These are phyloP conservation scores for Umbelopsis ramanniana DNA, from an alignment of 192 early-diverging fungal species.

Conservation along the genomic window DNA sequence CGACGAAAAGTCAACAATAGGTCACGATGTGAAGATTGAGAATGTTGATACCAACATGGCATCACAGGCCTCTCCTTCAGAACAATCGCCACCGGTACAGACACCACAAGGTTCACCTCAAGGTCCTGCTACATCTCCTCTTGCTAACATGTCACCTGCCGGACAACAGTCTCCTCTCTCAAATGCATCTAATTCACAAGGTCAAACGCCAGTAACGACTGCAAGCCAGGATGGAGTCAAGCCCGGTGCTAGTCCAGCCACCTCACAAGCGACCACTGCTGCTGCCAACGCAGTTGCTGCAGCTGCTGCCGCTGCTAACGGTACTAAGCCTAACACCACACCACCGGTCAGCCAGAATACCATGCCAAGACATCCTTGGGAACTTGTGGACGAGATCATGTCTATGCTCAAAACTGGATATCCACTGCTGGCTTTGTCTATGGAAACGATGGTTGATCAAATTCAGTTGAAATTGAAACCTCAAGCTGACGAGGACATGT, in stretches of 20 bases:
- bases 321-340: slow-evolving; percentile 23
- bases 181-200: slow-evolving; percentile 21
- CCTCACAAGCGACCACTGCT: slow-evolving; percentile 13
- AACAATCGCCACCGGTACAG: slow-evolving; percentile 1
- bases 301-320: slow-evolving; percentile 21
- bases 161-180: slow-evolving; percentile 29
- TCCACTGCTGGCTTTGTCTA: slow-evolving; percentile 90
- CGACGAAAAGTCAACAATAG: background rate
- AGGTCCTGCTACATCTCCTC: slow-evolving; percentile 6
- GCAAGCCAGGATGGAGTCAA: background rate
- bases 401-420: slow-evolving; percentile 92
- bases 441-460: slow-evolving; percentile 99
- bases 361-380: slow-evolving; percentile 72
- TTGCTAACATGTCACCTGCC: slow-evolving; percentile 8
- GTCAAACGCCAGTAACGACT: slow-evolving; percentile 14
- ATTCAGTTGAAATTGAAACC: slow-evolving; percentile 94
- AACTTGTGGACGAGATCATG: slow-evolving; percentile 94
- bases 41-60: slow-evolving; percentile 9
- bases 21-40: background rate
- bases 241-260: background rate
- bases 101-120: slow-evolving; percentile 17
- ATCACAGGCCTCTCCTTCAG: slow-evolving; percentile 4
- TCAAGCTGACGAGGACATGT: slow-evolving; percentile 96
- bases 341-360: slow-evolving; percentile 34
- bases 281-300: slow-evolving; percentile 3